A percentile compares a stretch with the other conserved stretches of the same genome.
phyloP scores from a whole-genome alignment of 192 early-diverging fungal species.

The Backusella morwellensis region DNA sequence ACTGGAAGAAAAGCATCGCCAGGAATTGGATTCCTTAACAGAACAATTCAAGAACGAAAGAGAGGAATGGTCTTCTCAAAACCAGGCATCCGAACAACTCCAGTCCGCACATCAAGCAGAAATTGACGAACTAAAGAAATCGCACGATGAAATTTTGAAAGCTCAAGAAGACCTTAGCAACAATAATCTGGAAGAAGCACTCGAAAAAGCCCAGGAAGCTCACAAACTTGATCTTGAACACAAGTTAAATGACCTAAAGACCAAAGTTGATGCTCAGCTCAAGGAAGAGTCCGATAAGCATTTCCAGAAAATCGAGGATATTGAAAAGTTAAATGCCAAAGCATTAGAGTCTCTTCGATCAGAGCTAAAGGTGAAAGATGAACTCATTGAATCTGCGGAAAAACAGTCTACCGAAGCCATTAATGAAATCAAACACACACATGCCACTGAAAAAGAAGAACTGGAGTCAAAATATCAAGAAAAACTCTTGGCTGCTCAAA shows the following conservation, averaged over 20 bases:
- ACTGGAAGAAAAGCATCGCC: not conserved
- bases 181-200: not conserved
- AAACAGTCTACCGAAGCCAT: not conserved
- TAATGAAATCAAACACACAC: not conserved
- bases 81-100: not conserved
- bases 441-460: not conserved
- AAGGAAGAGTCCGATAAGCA: not conserved
- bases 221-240: not conserved
- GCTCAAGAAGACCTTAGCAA: not conserved
- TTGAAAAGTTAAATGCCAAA: not conserved
- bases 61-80: not conserved
- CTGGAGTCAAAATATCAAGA: not conserved
- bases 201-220: not conserved
- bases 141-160: not conserved
- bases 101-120: not conserved
- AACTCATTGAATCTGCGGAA: not conserved
- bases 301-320: not conserved
- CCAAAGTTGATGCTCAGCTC: not conserved
- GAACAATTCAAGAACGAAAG: not conserved
- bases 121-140: not conserved
- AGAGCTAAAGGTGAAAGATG: not conserved
- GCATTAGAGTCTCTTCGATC: not conserved
- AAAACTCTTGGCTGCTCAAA: not conserved
- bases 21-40: not conserved
- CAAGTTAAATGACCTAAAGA: not conserved